Evolutionary conservation across 495 filamentous ascomycete genomes (phyloP).

Genomic region (Penicillium argentinense): DNA sequence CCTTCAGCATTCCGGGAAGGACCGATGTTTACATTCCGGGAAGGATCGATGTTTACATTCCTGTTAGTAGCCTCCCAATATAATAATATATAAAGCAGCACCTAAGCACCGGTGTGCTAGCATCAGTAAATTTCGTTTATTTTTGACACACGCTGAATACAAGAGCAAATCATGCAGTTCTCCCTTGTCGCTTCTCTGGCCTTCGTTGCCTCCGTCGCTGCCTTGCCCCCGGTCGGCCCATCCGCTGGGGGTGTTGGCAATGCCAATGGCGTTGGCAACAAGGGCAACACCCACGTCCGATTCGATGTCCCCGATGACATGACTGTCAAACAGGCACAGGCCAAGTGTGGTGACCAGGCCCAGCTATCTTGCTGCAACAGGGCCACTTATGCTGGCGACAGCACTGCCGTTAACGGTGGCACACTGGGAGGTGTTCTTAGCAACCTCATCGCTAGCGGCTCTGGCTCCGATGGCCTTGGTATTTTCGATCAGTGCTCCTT

Average conservation of each 20-base stretch:
- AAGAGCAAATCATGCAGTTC: too few species aligned
- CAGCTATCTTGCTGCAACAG: constrained; percentile 52
- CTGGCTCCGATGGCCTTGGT: constrained; percentile 35
- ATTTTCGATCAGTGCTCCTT: constrained; percentile 43
- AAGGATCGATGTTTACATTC: too few species aligned
- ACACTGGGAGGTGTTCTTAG: constrained; percentile 28
- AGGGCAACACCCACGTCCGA: constrained; percentile 22
- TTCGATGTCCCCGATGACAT: constrained; percentile 41
- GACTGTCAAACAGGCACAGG: constrained; percentile 47
- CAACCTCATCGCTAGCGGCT: constrained; percentile 34
- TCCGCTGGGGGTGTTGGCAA: constrained; percentile 20
- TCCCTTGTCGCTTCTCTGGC: constrained; percentile 23
- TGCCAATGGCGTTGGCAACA: constrained; percentile 21
- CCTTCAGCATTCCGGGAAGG: too few species aligned
- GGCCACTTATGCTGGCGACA: constrained; percentile 45
- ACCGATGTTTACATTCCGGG: too few species aligned
- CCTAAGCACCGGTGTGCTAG: too few species aligned
- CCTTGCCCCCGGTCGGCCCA: constrained; percentile 13
- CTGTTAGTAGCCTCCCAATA: too few species aligned
- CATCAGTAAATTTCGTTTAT: too few species aligned
- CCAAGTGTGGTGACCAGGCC: constrained; percentile 51
- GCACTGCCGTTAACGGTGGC: constrained; percentile 30
- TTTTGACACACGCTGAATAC: too few species aligned
- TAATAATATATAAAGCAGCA: too few species aligned
- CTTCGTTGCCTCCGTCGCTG: constrained; percentile 22